Base-by-base conservation (phyloP, 2,329 filamentous ascomycete species). In the Neofusicoccum laricinum region DNA sequence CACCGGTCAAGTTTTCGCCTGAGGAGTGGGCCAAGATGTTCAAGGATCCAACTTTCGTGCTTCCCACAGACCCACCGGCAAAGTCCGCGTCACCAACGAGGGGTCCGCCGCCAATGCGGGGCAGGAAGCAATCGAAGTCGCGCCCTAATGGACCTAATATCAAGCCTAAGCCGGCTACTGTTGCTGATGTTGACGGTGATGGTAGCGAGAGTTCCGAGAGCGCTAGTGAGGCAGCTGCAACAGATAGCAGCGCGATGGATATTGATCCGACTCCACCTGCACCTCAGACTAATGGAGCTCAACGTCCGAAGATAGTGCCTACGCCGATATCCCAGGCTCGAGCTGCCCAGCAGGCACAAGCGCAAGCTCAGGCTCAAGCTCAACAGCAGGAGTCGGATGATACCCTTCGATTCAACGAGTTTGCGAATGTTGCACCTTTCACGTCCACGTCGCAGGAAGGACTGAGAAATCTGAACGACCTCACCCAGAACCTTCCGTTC, bases 401-500 rank as follows among this genome's bases (percentile, higher is more conserved):
- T 10, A 57, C 57, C 48, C 41, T 65, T 34, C 55, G 58, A 5
- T 46, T 89, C 19, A 80, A 79, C 49, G 81, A 84, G 45, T 74
- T 87, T 11, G 75, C 77, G 8, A 79, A 81, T 45, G 78, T 81
- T 14, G 78, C 80, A 5, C 84, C 85, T 1, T 82, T 86, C 55
- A 73, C 78, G 25, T 34, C 1, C 72, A 75, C 80, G 6, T 78
- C 80, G 32, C 71, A 73, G 53, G 72, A 71, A 17, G 85, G 85
- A 8, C 79, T 88, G 17, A 76, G 81, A 25, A 81, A 83, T 61
- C 71, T 89, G 21, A 78, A 80, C 32, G 83, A 86, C 63, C 76
- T 89, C 43, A 78, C 77, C 45, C 77, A 79, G 8, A 82, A 78
- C 1, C 77, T 89, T 2, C 87, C 87, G 3, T 89, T 88, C 70